Evolutionary conservation across 768 basidiomycete species (phyloP).

Genomic region (Pleurotus pulmonarius): DNA sequence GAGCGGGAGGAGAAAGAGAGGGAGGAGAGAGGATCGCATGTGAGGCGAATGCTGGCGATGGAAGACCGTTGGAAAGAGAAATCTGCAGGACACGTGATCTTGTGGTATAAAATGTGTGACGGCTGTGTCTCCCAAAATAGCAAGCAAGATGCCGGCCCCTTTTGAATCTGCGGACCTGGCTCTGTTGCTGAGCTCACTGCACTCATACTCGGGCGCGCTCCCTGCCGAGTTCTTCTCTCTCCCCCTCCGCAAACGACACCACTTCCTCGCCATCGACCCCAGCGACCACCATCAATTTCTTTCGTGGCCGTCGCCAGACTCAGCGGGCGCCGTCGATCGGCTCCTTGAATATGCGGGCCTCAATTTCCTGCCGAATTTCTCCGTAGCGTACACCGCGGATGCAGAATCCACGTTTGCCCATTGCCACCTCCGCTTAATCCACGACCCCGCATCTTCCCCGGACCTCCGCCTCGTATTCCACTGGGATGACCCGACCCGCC

Average conservation of each 20-base stretch:
- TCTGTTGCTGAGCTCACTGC: neutral
- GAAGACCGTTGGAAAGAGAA: slow-evolving; percentile 12
- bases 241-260: slow-evolving; percentile 60
- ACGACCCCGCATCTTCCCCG: slow-evolving; percentile 13
- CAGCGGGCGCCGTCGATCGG: slow-evolving; percentile 27
- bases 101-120: neutral
- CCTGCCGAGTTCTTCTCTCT: slow-evolving; percentile 60
- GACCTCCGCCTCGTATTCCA: slow-evolving; percentile 63
- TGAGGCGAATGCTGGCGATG: slow-evolving; percentile 13
- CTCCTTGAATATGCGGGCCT: slow-evolving; percentile 41
- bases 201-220: slow-evolving; percentile 28
- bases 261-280: slow-evolving; percentile 53
- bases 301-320: slow-evolving; percentile 55
- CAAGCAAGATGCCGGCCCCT: neutral
- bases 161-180: no score
- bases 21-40: slow-evolving; percentile 27
- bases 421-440: slow-evolving; percentile 33
- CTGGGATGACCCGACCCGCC: slow-evolving; percentile 43
- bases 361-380: slow-evolving; percentile 8
- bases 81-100: slow-evolving; percentile 10
- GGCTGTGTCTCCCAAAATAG: no score
- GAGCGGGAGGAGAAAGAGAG: slow-evolving; percentile 29
- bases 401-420: slow-evolving; percentile 30
- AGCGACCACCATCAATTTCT: slow-evolving; percentile 54
- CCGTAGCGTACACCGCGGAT: slow-evolving; percentile 28